Base-by-base conservation (phyloP, 2,329 filamentous ascomycete species). In the Gliomastix tumulicola region DNA sequence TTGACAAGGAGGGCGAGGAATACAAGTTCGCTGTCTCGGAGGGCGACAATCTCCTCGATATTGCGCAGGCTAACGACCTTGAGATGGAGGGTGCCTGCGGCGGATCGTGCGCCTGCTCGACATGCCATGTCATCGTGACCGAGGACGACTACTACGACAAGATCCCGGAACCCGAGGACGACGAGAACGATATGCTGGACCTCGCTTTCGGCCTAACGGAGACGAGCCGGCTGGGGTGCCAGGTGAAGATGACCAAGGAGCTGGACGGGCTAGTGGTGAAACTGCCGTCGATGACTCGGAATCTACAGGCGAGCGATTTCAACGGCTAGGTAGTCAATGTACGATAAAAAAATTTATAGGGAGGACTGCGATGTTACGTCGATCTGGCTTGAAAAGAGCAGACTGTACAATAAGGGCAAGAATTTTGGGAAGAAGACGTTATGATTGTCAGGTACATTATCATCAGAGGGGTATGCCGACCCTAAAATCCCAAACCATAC, bases 81-180 rank as follows among this genome's bases (percentile, higher is more conserved):
- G 92, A 98, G 60, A 97, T 98, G 90, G 92, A 98, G 69, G 89
- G 92, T 43, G 92, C 92, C 11, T 98, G 92, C 55, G 92, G 92
- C 48, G 92, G 88, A 17, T 92, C 86, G 22, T 95, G 88, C 62
- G 88, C 88, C 37, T 95, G 88, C 66, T 92, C 85, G 39, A 95
- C 88, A 6, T 95, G 88, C 66, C 88, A 95, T 63, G 82, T 94
- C 39, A 88, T 95, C 43, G 84, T 95, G 25, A 62, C 76, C 40
- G 79, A 84, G 51, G 77, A 85, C 31, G 74, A 76, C 5, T 74
- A 79, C 60, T 90, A 84, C 63, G 84, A 90, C 47, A 78, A 76
- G 62, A 88, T 89, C 68, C 74, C 79, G 48, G 83, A 87, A 58
- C 81, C 83, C 28, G 79, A 82, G 44, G 83, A 88, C 51, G 83